phyloP scores from a whole-genome alignment of 306 rosid genomes.

The Ceratonia siliqua region DNA sequence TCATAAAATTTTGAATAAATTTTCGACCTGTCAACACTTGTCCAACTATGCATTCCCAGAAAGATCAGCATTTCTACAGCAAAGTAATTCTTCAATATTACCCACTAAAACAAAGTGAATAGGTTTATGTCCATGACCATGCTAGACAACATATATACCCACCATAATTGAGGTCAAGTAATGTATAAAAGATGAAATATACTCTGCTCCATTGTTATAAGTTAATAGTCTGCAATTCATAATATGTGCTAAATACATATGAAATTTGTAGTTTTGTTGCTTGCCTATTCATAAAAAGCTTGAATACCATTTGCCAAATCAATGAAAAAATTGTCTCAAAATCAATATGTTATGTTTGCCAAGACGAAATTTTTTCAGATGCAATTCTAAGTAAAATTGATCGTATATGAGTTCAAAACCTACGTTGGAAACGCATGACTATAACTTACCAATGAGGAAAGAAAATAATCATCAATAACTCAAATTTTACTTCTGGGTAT shows the following conservation, averaged over 20 bases:
- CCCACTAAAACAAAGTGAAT: slow-evolving; percentile 5
- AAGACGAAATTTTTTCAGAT: not conserved
- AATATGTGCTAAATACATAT: not conserved
- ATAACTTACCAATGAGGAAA: not conserved
- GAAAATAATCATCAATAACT: not conserved
- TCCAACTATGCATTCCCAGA: slow-evolving; percentile 15
- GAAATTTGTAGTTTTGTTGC: not conserved
- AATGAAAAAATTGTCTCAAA: not conserved
- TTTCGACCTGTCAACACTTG: slow-evolving; percentile 18
- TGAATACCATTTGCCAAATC: not conserved
- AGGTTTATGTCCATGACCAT: not conserved
- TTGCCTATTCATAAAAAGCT: slow-evolving; percentile 1
- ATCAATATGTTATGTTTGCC: not conserved
- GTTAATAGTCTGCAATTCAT: not conserved
- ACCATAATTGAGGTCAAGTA: not conserved
- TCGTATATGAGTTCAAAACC: not conserved
- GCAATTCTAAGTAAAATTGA: not conserved
- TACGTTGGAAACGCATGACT: not conserved
- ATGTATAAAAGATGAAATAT: not conserved
- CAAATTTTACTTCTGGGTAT: not conserved
- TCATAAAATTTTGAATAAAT: not conserved
- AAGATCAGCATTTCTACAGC: slow-evolving; percentile 1
- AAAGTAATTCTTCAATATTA: slow-evolving; percentile 10
- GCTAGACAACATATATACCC: not conserved
- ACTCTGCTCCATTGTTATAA: not conserved